Evolutionary conservation across 768 basidiomycete genomes (phyloP).

Genomic region (Mycena galericulata): DNA sequence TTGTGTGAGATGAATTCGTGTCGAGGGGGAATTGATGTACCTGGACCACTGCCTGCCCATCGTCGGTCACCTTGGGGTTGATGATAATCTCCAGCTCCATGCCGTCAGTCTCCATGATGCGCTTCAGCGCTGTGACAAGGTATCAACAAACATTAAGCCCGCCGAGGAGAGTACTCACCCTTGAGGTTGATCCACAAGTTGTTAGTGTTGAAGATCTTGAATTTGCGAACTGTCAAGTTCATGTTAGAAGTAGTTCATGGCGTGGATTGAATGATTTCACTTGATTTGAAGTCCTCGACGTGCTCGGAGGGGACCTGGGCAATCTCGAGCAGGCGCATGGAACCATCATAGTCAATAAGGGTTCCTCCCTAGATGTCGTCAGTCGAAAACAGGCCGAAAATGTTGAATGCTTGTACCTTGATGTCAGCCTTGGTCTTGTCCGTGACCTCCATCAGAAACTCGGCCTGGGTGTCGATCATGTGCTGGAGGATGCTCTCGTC

Average conservation of each 20-base stretch:
- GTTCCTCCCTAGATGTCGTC: conserved; percentile 74
- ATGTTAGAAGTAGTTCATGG: conserved; percentile 13
- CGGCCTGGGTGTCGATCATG: conserved; percentile 84
- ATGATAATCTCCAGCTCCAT: conserved; percentile 97
- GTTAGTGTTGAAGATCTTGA: conserved; percentile 95
- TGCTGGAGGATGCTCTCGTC: conserved; percentile 88
- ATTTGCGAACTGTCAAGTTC: conserved; percentile 72
- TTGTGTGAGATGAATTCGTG: conserved; percentile 37
- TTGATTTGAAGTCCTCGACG: conserved; percentile 93
- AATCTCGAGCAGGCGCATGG: conserved; percentile 90
- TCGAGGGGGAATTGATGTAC: conserved; percentile 41
- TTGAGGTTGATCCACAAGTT: conserved; percentile 85
- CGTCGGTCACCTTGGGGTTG: conserved; percentile 89
- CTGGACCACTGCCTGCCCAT: conserved; percentile 89
- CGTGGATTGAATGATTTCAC: conserved; percentile 45
- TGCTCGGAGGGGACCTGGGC: conserved; percentile 95
- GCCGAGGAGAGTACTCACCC: conserved; percentile 54
- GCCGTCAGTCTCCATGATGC: conserved; percentile 86
- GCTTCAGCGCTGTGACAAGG: conserved; percentile 77
- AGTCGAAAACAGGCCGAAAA: not conserved
- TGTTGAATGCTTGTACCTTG: conserved; percentile 47
- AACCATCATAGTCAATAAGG: conserved; percentile 91
- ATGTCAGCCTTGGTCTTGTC: conserved; percentile 95
- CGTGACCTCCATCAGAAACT: conserved; percentile 96
- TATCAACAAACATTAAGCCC: conserved; percentile 2